Evolutionary conservation across 495 filamentous ascomycete genomes (phyloP), one percentile per base, ranked within the genome.

Genomic region (Bombardia bombarda): DNA sequence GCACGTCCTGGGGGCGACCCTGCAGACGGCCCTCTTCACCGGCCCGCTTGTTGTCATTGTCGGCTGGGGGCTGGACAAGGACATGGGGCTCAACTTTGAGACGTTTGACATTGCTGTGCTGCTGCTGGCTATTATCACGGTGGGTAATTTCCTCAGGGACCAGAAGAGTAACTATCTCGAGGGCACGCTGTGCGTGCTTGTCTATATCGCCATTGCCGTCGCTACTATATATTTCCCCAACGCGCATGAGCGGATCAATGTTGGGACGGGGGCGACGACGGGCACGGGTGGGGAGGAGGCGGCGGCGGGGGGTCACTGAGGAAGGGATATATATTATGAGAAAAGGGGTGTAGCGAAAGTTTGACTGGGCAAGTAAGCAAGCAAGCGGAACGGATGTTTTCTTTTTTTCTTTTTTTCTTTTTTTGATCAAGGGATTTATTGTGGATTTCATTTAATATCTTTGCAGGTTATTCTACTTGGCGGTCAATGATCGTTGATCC

Each of bases 1-100:
- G 34, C 87, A 95, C 63, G 84, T 92, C 40, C 79, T 97, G 31
- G 89, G 86, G 14, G 80, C 87, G 10, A 87, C 84, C 4, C 83
- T 95, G 36, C 90, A 95, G 57, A 97, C 90, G 0, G 87, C 89
- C 9, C 73, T 95, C 28, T 73, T 97, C 52, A 95, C 95, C 54
- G 84, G 83, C 0, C 88, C 90, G 7, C 72, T 95, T 7, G 82
- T 87, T 18, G 77, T 95, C 30, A 69, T 95, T 24, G 81, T 92
- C 23, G 87, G 84, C 30, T 97, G 90, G 90, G 80, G 84, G n/a
- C 59, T 85, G 1, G 61, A 52, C 22, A 78, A 77, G 47, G 52
- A 68, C 16, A 86, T 97, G 80, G 80, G 83, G 39, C 65, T 97
- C 30, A 80, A 87, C 53, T 95, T 95, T 54, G 85, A 93, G 52